A percentile compares a stretch with the other conserved stretches of the same genome.
phyloP scores from a whole-genome alignment of 768 basidiomycete species.

The Leccinellum albellum region DNA sequence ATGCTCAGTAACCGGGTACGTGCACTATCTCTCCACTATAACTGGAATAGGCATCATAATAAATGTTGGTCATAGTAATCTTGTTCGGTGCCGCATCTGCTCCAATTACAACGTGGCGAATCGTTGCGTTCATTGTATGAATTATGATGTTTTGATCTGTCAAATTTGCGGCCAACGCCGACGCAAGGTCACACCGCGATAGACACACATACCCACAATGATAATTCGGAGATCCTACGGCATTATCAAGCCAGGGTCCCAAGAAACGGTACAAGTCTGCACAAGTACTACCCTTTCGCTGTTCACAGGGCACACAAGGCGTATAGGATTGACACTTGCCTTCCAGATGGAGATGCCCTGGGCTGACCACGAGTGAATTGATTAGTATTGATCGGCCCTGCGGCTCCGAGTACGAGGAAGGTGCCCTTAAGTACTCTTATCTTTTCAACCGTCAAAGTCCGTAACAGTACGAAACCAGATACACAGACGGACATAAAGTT shows the following conservation, averaged over 20 bases:
- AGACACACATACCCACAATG: neutral
- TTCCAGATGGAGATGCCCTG: neutral
- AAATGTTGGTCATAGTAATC: neutral
- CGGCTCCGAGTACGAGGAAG: constrained; percentile 3
- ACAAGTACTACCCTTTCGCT: neutral
- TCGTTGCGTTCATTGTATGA: neutral
- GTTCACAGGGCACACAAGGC: constrained; percentile 1
- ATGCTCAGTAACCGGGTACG: neutral
- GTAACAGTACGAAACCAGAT: neutral
- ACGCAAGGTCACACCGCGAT: neutral
- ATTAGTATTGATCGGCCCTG: constrained; percentile 4
- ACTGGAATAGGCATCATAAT: neutral
- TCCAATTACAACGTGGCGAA: neutral
- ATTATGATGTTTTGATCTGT: neutral
- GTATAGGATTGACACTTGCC: neutral
- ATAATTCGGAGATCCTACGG: neutral
- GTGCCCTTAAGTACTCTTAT: neutral
- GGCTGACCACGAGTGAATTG: constrained; percentile 6
- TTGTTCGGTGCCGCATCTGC: neutral
- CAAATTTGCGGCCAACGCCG: neutral
- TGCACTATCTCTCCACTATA: neutral
- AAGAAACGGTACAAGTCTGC: neutral
- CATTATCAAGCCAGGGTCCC: neutral
- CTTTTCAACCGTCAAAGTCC: constrained; percentile 7
- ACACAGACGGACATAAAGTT: neutral